Conservation (phyloP, 2,329 filamentous ascomycete species). For the Sarocladium kiliense region DNA sequence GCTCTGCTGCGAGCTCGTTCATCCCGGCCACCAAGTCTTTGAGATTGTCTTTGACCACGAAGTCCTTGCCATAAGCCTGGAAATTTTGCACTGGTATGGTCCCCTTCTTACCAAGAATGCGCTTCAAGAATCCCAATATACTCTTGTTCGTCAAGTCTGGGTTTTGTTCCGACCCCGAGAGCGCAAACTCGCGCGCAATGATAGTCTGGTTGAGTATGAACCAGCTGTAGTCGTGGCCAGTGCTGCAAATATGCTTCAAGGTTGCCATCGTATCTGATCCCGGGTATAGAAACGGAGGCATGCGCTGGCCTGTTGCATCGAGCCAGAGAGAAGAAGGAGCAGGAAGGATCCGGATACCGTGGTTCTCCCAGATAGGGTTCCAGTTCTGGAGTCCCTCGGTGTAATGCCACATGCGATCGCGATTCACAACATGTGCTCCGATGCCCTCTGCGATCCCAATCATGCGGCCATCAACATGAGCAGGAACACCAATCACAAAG, state of each 20-base stretch:
- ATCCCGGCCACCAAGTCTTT: slow-evolving; percentile 51
- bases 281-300: slow-evolving; percentile 52
- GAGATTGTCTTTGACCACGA: slow-evolving; percentile 52
- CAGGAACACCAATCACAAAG: slow-evolving; percentile 57
- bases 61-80: slow-evolving; percentile 53
- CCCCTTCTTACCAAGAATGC: slow-evolving; percentile 47
- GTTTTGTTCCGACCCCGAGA: slow-evolving; percentile 61
- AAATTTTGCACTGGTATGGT: slow-evolving; percentile 53
- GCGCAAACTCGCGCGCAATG: slow-evolving; percentile 55
- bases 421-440: slow-evolving; percentile 53
- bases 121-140: slow-evolving; percentile 44
- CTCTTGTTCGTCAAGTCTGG: slow-evolving; percentile 55
- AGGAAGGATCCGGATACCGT: slow-evolving; percentile 56
- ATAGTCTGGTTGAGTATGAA: slow-evolving; percentile 55
- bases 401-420: slow-evolving; percentile 63
- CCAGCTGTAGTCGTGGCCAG: slow-evolving; percentile 60
- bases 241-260: slow-evolving; percentile 53
- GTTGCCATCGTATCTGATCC: slow-evolving; percentile 54
- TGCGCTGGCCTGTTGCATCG: slow-evolving; percentile 52
- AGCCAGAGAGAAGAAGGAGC: slow-evolving; percentile 59
- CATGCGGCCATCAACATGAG: slow-evolving; percentile 61
- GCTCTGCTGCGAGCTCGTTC: slow-evolving; percentile 48
- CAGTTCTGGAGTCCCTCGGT: slow-evolving; percentile 59
- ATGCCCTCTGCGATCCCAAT: slow-evolving; percentile 47
- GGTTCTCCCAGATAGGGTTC: slow-evolving; percentile 54